A percentile compares a stretch with the other conserved stretches of the same genome.
These are phyloP conservation scores for Backusella morwellensis DNA, from an alignment of 192 early-diverging fungal genomes.

Conservation along the genomic window DNA sequence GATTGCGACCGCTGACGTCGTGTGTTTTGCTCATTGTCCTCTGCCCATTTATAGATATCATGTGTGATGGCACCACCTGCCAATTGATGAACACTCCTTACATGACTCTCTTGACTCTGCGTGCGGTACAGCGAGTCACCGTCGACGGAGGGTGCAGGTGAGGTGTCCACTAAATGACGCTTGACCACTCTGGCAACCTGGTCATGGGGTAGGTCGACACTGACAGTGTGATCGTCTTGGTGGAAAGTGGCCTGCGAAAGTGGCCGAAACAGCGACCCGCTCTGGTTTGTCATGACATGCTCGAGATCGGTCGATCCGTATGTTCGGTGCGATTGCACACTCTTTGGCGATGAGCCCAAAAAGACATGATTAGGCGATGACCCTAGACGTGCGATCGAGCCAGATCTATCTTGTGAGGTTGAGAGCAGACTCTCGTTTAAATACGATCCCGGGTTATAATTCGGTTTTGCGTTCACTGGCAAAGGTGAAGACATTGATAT, in stretches of 20 bases:
- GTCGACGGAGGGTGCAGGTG: constrained; percentile 13
- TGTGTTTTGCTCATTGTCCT: constrained; percentile 51
- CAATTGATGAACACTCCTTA: constrained; percentile 38
- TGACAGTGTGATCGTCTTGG: constrained; percentile 25
- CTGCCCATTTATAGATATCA: constrained; percentile 90
- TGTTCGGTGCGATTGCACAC: constrained; percentile 5
- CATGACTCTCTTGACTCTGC: background rate
- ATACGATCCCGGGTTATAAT: background rate
- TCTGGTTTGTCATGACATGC: constrained; percentile 7
- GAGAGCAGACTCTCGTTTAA: constrained; percentile 10
- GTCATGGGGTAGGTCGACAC: constrained; percentile 30
- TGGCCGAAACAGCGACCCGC: constrained; percentile 14
- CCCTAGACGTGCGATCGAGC: constrained; percentile 5
- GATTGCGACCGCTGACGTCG: constrained; percentile 48
- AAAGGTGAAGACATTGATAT: constrained; percentile 16
- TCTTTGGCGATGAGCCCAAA: constrained; percentile 1
- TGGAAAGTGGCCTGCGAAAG: constrained; percentile 10
- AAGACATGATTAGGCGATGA: constrained; percentile 12
- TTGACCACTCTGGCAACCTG: constrained; percentile 35
- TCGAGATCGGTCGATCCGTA: constrained; percentile 22
- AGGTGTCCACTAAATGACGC: constrained; percentile 29
- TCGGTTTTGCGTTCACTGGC: constrained; percentile 20
- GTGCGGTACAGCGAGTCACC: background rate
- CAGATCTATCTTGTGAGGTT: constrained; percentile 7
- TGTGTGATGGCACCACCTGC: constrained; percentile 78